Evolutionary conservation across 768 basidiomycete genomes (phyloP), one percentile per base, ranked within the genome.

Genomic region (Lyophyllum decastes): DNA sequence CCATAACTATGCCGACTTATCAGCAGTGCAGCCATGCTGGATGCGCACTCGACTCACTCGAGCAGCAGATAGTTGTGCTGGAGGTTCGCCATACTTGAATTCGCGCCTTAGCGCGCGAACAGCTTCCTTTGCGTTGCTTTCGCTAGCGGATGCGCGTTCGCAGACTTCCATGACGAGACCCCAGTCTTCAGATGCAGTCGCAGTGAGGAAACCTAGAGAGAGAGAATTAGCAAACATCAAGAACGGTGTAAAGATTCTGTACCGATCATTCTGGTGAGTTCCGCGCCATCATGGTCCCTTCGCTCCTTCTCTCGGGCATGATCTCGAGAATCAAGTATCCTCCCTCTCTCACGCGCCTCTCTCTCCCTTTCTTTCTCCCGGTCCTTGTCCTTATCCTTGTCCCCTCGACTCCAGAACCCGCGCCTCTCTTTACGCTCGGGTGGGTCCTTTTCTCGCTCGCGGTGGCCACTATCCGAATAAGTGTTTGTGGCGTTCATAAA

Each of bases 1-100:
- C 94, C 94, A 95, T 7, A 97, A 68, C 90, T 92, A 21, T 48
- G 17, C 44, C 33, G 27, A 54, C 52, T 46, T 52, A 40, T 58
- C 19, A 53, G 38, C 40, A 44, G 54, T 19, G 19, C 40, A 46
- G 24, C 43, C 45, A 14, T 14, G 30, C 34, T 10, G n/a, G 22
- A 34, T 38, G 25, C 5, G 9, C 17, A 8, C n/a, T 26, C 25
- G 43, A 76, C 85, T 27, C 65, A 89, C 89, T 60, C 90, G 75
- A 19, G 90, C 90, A 21, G 90, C 90, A 24, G 89, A 86, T 7
- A 93, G 73, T 69, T 91, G 90, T 3, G 86, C 85, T 34, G 86
- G 69, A 2, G 90, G 88, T 67, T 90, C 88, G 4, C 88, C 91
- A 65, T 87, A 90, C 86, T 94, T 94, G 81, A 97, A 92, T 70